A percentile compares a stretch with the other conserved stretches of the same genome.
These are phyloP conservation scores for Pyrrhoderma noxium DNA, from an alignment of 1,284 basidiomycete genomes.

Conservation along the genomic window DNA sequence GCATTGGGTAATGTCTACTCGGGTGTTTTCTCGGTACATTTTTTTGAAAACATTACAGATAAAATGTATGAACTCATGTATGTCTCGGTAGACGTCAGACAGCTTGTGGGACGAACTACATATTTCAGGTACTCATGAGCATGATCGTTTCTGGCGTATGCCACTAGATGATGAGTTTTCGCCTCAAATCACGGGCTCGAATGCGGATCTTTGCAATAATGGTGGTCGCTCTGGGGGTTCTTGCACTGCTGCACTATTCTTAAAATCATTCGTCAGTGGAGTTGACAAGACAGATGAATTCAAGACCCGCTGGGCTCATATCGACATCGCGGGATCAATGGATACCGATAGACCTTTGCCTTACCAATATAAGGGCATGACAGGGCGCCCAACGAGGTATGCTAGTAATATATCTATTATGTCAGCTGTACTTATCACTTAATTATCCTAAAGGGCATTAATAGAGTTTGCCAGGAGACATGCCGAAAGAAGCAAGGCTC, in stretches of 20 bases:
- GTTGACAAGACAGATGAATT: constrained; percentile 36
- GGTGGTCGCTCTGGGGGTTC: constrained; percentile 72
- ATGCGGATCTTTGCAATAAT: constrained; percentile 78
- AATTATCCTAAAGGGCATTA: constrained; percentile 23
- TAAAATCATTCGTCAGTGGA: constrained; percentile 76
- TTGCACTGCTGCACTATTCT: constrained; percentile 82
- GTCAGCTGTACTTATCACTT: background rate
- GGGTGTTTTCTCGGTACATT: constrained; percentile 71
- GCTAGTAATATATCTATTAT: constrained; percentile 23
- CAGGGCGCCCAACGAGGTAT: constrained; percentile 70
- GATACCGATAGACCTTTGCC: constrained; percentile 52
- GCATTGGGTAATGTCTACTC: constrained; percentile 71
- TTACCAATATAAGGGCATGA: constrained; percentile 75
- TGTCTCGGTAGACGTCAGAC: constrained; percentile 49
- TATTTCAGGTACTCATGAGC: constrained; percentile 63
- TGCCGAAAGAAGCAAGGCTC: background rate
- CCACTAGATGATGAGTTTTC: constrained; percentile 76
- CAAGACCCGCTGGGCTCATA: constrained; percentile 66
- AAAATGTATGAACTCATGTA: background rate
- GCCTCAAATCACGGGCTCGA: constrained; percentile 69
- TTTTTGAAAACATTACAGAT: background rate
- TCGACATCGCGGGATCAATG: constrained; percentile 84
- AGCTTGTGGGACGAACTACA: constrained; percentile 68
- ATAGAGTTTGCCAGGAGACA: constrained; percentile 31
- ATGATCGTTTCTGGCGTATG: constrained; percentile 83